Evolutionary conservation across 768 basidiomycete genomes (phyloP), one percentile per base, ranked within the genome.

Genomic region (Tylopilus balloui): DNA sequence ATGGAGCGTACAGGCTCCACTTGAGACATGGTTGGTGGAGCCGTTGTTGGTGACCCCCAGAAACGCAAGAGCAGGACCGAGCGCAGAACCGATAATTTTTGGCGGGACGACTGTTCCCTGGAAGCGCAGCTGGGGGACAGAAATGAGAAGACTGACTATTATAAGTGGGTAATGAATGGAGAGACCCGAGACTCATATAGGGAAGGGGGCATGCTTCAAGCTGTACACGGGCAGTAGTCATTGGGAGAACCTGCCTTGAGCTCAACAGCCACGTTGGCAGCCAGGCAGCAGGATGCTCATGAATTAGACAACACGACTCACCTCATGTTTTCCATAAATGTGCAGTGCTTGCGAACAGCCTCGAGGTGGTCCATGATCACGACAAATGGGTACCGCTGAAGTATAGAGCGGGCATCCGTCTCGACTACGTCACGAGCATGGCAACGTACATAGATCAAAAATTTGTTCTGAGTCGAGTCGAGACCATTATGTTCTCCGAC

Each of bases 291-390:
- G 61, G 56, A 61, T 58, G 58, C 50, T 62, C 66, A 60, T 58
- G 63, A 60, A 66, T 40, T 53, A 48, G 65, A 54, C 54, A 57
- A 40, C 64, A 67, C 63, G 64, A 60, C 66, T 45, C 60, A 68
- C 66, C 66, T 68, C 66, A 69, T 68, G 66, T 66, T 68, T 68
- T 62, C 66, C 64, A 61, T 69, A 60, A 57, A 54, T 52, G 54
- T 56, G 62, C 55, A 31, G 52, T 68, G 60, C 59, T 55, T 57
- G 57, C 39, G 59, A 61, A 66, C 53, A 62, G 59, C 62, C 67
- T 62, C 66, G 32, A 60, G 56, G 63, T 64, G 58, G 58, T 60
- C 58, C 56, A 57, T 47, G 57, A 69, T 68, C 64, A 53, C 61
- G 66, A 68, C 59, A 61, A 66, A 62, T 55, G 55, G 38, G 55